Base-by-base conservation (phyloP, 2,329 filamentous ascomycete genomes). In the Penicillium brevicompactum region DNA sequence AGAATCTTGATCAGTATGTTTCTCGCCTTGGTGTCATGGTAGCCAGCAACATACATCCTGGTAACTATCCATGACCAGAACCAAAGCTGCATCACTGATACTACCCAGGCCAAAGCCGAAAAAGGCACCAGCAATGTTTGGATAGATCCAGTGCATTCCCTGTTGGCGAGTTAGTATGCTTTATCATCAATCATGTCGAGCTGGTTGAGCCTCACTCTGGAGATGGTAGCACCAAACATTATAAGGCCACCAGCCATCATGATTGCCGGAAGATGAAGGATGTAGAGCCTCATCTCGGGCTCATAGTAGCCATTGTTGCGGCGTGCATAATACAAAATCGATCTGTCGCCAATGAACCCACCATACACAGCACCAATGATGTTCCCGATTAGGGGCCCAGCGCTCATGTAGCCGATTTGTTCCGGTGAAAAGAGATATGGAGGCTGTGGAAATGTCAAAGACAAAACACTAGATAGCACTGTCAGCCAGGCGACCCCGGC, bases 201-300 rank as follows among this genome's bases (percentile, higher is more conserved):
- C 43, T 7, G 27, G 8, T 3, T 37, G 1, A n/a, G 60, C 6
- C 72, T 59, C 61, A 76, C 75, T 18, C 66, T 58, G 11, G 68
- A 67, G 3, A 72, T 62, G 0, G 75, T 76, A 0, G 60, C 62
- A 1, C 76, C 76, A 58, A 76, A 78, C 67, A 80, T 66, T 14
- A 80, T 68, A 47, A 79, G 61, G 0, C 77, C 78, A 2, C 73
- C 72, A 0, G 77, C 76, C 16, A 77, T 70, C 2, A 75, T 52
- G 5, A 79, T 43, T 49, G 76, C 70, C 30, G 75, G 73, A 2
- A 69, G 32, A 41, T 66, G 66, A 16, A 68, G 56, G 21, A 67
- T 70, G 40, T 70, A 76, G 5, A 81, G 67, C 2, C 78, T 71
- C 72, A 80, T 81, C 62, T 81, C 79, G 1, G 79, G 76, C 63